A percentile compares a stretch with the other conserved stretches of the same genome.
Evolutionary conservation across 176 grass and related monocot species (phyloP).

Genomic region (Miscanthus lutarioriparius): DNA sequence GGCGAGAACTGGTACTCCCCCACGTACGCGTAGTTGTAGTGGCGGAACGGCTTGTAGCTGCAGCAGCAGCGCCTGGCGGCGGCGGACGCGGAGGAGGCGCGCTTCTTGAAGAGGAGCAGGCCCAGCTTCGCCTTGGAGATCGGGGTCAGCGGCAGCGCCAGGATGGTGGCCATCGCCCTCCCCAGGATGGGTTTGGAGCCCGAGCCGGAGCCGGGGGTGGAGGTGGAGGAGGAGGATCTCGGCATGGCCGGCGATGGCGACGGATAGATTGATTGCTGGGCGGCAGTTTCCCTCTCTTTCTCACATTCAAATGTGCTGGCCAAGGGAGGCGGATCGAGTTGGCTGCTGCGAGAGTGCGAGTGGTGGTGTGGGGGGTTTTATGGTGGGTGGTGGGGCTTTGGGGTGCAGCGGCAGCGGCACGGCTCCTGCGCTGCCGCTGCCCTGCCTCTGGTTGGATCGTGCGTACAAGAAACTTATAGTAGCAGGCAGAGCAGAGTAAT

Average conservation of each 20-base stretch:
- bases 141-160: constrained; percentile 48
- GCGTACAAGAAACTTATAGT: neutral
- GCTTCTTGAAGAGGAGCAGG: constrained; percentile 70
- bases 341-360: neutral
- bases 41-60: constrained; percentile 51
- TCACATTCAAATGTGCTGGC: constrained; percentile 56
- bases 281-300: constrained; percentile 57
- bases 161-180: constrained; percentile 56
- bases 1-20: constrained; percentile 60
- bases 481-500: neutral
- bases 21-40: constrained; percentile 77
- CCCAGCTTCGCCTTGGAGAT: constrained; percentile 52
- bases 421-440: constrained; percentile 20
- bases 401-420: constrained; percentile 26
- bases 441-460: neutral
- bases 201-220: neutral
- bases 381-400: constrained; percentile 7
- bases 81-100: neutral
- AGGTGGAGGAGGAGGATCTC: constrained; percentile 8
- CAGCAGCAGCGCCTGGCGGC: constrained; percentile 30
- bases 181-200: constrained; percentile 33
- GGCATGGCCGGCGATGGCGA: constrained; percentile 22
- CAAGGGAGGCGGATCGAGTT: neutral
- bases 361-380: constrained; percentile 44
- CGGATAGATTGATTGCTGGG: neutral